Conservation (phyloP, 2,329 filamentous ascomycete genomes). For the Reticulascus tulasneorum region DNA sequence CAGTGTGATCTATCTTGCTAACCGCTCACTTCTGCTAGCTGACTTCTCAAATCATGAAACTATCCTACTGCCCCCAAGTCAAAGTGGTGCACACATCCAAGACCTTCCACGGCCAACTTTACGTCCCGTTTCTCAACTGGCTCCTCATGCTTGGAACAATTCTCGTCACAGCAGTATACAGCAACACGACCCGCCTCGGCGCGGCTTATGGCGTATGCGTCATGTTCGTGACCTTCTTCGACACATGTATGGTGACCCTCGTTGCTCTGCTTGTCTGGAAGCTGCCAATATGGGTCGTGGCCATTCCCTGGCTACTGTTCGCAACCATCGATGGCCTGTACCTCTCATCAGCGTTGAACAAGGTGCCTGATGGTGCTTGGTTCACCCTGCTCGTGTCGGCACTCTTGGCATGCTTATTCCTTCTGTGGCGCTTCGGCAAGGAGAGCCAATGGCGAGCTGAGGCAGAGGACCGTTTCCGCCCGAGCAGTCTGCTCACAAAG, state of each 20-base stretch:
- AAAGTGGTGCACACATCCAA: slow-evolving; percentile 68
- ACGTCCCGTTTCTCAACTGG: slow-evolving; percentile 74
- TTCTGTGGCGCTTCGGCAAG: slow-evolving; percentile 77
- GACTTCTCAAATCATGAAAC: slow-evolving; percentile 67
- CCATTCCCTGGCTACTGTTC: slow-evolving; percentile 59
- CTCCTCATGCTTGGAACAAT: slow-evolving; percentile 71
- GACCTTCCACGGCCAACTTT: slow-evolving; percentile 69
- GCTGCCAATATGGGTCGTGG: slow-evolving; percentile 54
- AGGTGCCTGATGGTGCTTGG: slow-evolving; percentile 74
- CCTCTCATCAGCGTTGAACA: slow-evolving; percentile 65
- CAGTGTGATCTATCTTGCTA: no score
- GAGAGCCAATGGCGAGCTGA: slow-evolving; percentile 73
- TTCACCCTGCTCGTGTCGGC: slow-evolving; percentile 66
- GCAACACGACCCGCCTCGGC: slow-evolving; percentile 67
- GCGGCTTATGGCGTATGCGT: slow-evolving; percentile 78
- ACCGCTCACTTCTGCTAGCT: slow-evolving; percentile 17
- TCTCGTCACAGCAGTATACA: slow-evolving; percentile 70
- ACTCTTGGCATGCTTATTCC: slow-evolving; percentile 60
- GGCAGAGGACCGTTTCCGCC: slow-evolving; percentile 53
- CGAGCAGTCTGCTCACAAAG: slow-evolving; percentile 32
- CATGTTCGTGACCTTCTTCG: slow-evolving; percentile 75
- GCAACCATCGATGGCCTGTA: slow-evolving; percentile 66
- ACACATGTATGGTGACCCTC: slow-evolving; percentile 69
- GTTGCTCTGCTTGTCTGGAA: slow-evolving; percentile 72
- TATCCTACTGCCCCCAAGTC: slow-evolving; percentile 71